phyloP scores from a whole-genome alignment of 2,329 filamentous ascomycete genomes.

The Delphinella strobiligena region DNA sequence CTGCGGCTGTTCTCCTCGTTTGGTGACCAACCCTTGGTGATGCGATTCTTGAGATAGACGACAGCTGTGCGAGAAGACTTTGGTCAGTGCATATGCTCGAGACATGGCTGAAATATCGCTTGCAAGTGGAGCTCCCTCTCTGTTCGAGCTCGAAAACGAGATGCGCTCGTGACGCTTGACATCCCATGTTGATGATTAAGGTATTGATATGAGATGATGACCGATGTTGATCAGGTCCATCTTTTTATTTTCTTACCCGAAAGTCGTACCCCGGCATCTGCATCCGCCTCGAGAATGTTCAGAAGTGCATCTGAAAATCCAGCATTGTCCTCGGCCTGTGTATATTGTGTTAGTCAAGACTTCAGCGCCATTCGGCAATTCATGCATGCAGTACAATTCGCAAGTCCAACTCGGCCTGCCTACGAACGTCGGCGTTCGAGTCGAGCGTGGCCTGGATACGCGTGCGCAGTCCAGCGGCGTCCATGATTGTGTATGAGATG shows the following conservation, averaged over 20 bases:
- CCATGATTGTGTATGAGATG: constrained; percentile 41
- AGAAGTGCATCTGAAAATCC: constrained; percentile 86
- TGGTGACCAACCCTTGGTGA: constrained; percentile 81
- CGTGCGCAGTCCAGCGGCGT: constrained; percentile 61
- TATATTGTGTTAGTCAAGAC: background rate
- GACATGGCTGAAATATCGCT: too few relatives aligned
- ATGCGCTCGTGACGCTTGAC: too few relatives aligned
- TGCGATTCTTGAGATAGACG: constrained; percentile 95
- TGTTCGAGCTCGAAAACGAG: too few relatives aligned
- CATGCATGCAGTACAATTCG: constrained; percentile 53
- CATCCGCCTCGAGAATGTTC: constrained; percentile 80
- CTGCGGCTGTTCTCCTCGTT: constrained; percentile 47
- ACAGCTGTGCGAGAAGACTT: constrained; percentile 50
- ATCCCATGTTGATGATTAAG: too few relatives aligned
- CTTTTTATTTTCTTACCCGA: constrained; percentile 80
- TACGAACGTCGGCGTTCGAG: constrained; percentile 60
- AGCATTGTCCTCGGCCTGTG: constrained; percentile 74
- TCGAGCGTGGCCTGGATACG: constrained; percentile 68
- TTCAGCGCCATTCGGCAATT: background rate
- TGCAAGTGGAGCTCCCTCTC: too few relatives aligned
- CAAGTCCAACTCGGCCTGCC: constrained; percentile 67
- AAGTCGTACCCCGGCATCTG: constrained; percentile 71
- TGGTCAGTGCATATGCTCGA: background rate
- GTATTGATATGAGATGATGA: too few relatives aligned
- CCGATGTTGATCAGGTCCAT: too few relatives aligned